A percentile compares a stretch with the other conserved stretches of the same genome.
These are phyloP conservation scores for Cubamyces lactineus DNA, from an alignment of 768 basidiomycete genomes.

Conservation along the genomic window DNA sequence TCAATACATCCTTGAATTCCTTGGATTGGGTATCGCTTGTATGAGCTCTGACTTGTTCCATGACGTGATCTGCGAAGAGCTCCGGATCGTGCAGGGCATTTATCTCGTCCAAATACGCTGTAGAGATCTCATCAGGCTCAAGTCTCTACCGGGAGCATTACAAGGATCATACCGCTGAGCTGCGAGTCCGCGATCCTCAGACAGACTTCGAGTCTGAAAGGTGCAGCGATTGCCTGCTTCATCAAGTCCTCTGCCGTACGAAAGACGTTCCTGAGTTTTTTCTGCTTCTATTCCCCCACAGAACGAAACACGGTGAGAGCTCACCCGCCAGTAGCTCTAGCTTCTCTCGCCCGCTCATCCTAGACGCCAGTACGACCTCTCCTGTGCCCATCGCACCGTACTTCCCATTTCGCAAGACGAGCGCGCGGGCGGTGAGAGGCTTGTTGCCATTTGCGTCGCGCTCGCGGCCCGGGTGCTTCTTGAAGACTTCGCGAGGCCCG, in stretches of 20 bases:
- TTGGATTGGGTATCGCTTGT: constrained; percentile 32
- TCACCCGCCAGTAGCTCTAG: constrained; percentile 77
- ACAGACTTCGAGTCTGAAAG: constrained; percentile 65
- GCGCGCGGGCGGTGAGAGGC: constrained; percentile 72
- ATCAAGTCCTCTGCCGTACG: constrained; percentile 63
- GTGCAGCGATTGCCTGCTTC: constrained; percentile 60
- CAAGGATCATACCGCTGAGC: constrained; percentile 55
- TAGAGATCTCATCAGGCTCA: constrained; percentile 6
- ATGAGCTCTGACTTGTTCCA: constrained; percentile 58
- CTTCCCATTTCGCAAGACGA: constrained; percentile 76
- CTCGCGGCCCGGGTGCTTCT: constrained; percentile 37
- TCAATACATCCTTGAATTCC: constrained; percentile 13
- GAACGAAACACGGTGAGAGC: constrained; percentile 17
- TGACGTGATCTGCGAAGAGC: constrained; percentile 60
- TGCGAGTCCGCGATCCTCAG: constrained; percentile 76
- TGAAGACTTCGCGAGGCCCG: constrained; percentile 57
- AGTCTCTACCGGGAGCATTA: not conserved
- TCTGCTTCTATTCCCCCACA: too few species aligned
- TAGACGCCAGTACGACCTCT: constrained; percentile 59
- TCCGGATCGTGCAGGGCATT: constrained; percentile 65
- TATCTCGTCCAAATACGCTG: constrained; percentile 74
- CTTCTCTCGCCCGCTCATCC: constrained; percentile 77
- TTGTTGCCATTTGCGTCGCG: constrained; percentile 54
- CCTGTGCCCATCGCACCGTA: constrained; percentile 72
- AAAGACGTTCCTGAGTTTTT: not conserved